A percentile compares a stretch with the other conserved stretches of the same genome.
These are phyloP conservation scores for Dactylonectria estremocensis DNA, from an alignment of 2,329 filamentous ascomycete genomes.

Conservation along the genomic window DNA sequence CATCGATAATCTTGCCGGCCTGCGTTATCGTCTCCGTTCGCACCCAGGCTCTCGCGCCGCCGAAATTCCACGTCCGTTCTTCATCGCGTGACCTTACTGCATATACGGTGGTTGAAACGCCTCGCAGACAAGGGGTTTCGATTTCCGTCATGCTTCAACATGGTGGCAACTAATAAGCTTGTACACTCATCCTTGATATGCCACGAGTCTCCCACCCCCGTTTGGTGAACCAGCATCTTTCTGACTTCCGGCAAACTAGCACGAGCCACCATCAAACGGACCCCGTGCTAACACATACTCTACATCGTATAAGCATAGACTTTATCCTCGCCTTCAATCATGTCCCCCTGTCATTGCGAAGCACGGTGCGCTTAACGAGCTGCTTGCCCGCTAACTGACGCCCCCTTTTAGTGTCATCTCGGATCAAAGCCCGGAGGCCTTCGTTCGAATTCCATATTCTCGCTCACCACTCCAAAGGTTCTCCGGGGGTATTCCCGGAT, in stretches of 20 bases:
- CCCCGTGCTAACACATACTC: not conserved
- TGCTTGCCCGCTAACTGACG: not conserved
- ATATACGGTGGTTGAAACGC: not conserved
- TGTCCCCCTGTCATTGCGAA: not conserved
- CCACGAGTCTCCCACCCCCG: not conserved
- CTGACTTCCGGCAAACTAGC: not conserved
- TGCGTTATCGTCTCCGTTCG: constrained; percentile 7
- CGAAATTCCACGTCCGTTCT: not conserved
- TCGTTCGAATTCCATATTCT: not conserved
- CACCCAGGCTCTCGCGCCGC: not conserved
- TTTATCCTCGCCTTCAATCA: not conserved
- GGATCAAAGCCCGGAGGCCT: not conserved
- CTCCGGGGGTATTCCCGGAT: constrained; percentile 7
- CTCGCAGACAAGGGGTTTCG: not conserved
- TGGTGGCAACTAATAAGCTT: not conserved
- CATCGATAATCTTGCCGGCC: constrained; percentile 21
- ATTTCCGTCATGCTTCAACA: not conserved
- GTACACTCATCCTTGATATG: not conserved
- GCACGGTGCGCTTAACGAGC: constrained; percentile 2
- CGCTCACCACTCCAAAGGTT: not conserved
- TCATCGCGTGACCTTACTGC: not conserved
- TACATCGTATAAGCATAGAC: not conserved
- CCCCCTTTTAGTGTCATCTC: constrained; percentile 11
- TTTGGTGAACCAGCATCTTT: not conserved
- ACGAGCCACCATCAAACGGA: not conserved